These are phyloP conservation scores for Colletotrichum somersetense DNA, from an alignment of 2,329 filamentous ascomycete species.

Conservation along the genomic window DNA sequence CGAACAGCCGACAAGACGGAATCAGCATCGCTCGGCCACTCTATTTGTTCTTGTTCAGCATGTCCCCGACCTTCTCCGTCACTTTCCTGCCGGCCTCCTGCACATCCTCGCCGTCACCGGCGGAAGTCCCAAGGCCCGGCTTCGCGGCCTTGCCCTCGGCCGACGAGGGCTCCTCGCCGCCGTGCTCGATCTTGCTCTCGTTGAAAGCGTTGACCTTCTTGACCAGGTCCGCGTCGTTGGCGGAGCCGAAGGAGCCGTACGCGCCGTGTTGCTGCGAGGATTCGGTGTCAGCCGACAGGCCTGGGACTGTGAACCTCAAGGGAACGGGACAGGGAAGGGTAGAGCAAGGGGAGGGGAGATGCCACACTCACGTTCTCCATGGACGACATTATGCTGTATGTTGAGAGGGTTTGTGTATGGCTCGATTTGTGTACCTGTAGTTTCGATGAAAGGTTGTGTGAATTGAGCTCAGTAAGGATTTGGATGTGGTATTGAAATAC, in stretches of 20 bases:
- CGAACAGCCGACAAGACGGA: neutral
- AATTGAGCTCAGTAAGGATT: neutral
- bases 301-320: no score
- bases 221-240: conserved; percentile 2
- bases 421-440: neutral
- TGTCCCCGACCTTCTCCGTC: conserved; percentile 4
- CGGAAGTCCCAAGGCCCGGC: neutral
- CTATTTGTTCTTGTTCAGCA: conserved; percentile 9
- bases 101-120: neutral
- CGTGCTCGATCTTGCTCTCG: conserved; percentile 14
- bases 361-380: conserved; percentile 1
- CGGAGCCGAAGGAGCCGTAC: conserved; percentile 12
- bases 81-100: neutral
- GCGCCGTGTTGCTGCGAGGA: conserved; percentile 1
- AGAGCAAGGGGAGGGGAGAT: neutral
- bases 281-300: neutral
- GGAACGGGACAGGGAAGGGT: neutral
- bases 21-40: neutral
- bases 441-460: neutral
- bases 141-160: neutral
- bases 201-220: conserved; percentile 11
- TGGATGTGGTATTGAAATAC: neutral
- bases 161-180: neutral
- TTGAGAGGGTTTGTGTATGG: neutral
- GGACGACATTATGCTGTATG: neutral